A percentile compares a stretch with the other conserved stretches of the same genome.
Evolutionary conservation across 257 asterid species (phyloP).

Genomic region (Schizonepeta tenuifolia): DNA sequence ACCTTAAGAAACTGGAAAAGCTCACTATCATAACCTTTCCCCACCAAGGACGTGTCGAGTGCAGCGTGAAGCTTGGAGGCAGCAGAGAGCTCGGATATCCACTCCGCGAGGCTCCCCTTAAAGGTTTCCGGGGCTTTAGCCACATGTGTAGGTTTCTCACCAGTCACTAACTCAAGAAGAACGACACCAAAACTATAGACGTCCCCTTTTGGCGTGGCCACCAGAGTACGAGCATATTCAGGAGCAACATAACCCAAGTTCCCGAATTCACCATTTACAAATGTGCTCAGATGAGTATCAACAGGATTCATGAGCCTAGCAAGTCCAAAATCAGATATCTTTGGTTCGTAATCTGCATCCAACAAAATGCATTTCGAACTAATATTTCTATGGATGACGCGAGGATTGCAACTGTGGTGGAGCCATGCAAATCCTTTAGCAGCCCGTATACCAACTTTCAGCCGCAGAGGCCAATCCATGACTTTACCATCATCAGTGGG

Average conservation of each 20-base stretch:
- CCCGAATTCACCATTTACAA: conserved; percentile 79
- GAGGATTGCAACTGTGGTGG: conserved; percentile 65
- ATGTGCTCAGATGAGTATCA: conserved; percentile 73
- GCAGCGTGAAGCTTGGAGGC: conserved; percentile 65
- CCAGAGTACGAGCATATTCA: conserved; percentile 64
- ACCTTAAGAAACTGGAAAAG: conserved; percentile 71
- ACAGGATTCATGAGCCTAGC: conserved; percentile 81
- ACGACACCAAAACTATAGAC: conserved; percentile 83
- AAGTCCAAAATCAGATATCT: conserved; percentile 74
- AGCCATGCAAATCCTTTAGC: conserved; percentile 74
- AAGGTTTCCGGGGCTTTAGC: conserved; percentile 65
- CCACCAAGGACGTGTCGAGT: conserved; percentile 51
- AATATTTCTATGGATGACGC: conserved; percentile 59
- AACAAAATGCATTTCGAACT: conserved; percentile 61
- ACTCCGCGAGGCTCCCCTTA: conserved; percentile 70
- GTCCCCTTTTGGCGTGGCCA: conserved; percentile 90
- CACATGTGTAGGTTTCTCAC: conserved; percentile 60
- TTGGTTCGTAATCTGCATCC: conserved; percentile 53
- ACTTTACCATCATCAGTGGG: conserved; percentile 27
- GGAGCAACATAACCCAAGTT: conserved; percentile 85
- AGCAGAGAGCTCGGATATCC: conserved; percentile 62
- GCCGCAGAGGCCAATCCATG: conserved; percentile 58
- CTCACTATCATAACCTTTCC: conserved; percentile 65
- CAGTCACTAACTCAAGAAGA: conserved; percentile 72
- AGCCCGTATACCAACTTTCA: conserved; percentile 49